phyloP scores from a whole-genome alignment of 805 yeast genomes.

The Lipomyces yamanashiensis region DNA sequence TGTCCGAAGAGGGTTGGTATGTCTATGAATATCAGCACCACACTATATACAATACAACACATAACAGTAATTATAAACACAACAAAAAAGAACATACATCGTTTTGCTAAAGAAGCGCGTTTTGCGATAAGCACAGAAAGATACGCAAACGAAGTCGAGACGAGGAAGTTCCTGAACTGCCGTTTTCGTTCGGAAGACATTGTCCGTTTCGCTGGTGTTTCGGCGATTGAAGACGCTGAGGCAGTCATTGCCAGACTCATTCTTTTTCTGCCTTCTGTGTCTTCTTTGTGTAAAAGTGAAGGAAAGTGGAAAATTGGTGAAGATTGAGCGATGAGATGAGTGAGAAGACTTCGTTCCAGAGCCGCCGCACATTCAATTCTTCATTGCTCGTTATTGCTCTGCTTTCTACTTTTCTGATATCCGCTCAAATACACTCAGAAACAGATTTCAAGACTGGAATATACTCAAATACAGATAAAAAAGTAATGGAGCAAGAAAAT shows the following conservation, averaged over 20 bases:
- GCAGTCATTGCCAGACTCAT: constrained; percentile 25
- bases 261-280: background rate
- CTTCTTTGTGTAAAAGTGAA: too few species aligned
- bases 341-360: too few species aligned
- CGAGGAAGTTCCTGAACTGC: constrained; percentile 28
- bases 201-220: background rate
- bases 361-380: too few species aligned
- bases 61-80: background rate
- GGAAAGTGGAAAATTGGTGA: background rate
- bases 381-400: too few species aligned
- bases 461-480: too few species aligned
- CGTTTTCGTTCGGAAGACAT: constrained; percentile 31
- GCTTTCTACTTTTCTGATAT: too few species aligned
- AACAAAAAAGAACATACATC: constrained; percentile 23
- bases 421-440: too few species aligned
- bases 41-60: too few species aligned
- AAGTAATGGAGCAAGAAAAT: background rate
- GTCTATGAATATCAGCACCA: constrained; percentile 42
- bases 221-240: constrained; percentile 1
- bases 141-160: constrained; percentile 30
- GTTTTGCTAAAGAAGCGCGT: constrained; percentile 21
- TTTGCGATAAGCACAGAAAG: constrained; percentile 24
- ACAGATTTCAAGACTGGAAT: too few species aligned
- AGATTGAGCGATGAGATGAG: background rate
- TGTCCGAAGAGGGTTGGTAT: constrained; percentile 76